phyloP scores from a whole-genome alignment of 23 red algal genomes.

The Agarophyton chilense region DNA sequence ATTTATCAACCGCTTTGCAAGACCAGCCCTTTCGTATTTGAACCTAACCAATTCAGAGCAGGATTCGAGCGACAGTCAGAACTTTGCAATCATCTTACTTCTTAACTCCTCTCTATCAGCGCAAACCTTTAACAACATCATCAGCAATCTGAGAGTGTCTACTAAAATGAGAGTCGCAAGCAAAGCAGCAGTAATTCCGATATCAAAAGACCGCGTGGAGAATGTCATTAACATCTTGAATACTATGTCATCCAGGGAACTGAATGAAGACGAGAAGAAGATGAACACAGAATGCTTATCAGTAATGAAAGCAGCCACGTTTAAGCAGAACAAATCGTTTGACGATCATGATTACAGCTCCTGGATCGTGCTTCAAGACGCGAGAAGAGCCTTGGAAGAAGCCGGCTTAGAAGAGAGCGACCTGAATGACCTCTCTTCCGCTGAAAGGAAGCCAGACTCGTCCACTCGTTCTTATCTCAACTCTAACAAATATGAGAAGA shows the following conservation, averaged over 20 bases:
- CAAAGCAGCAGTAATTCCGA: background rate
- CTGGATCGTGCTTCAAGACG: background rate
- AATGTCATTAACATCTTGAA: background rate
- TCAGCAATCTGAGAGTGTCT: background rate
- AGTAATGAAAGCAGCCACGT: background rate
- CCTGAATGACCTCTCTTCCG: background rate
- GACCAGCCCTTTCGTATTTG: background rate
- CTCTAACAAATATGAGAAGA: background rate
- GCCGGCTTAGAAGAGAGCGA: background rate
- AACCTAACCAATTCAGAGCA: conserved; percentile 11
- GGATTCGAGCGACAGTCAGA: conserved; percentile 21
- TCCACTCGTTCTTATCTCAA: background rate
- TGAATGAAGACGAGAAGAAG: background rate
- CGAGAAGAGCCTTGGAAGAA: background rate
- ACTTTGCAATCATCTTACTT: conserved; percentile 18
- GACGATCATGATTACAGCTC: background rate
- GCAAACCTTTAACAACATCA: conserved; percentile 21
- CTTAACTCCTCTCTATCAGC: background rate
- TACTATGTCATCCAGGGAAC: background rate
- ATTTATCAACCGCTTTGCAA: background rate
- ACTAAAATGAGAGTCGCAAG: background rate
- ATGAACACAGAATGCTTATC: background rate
- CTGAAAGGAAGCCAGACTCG: background rate
- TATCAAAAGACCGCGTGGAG: background rate
- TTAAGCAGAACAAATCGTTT: too few relatives aligned